Conservation (phyloP, 208 protist genomes). For the Phytomonas francai region DNA sequence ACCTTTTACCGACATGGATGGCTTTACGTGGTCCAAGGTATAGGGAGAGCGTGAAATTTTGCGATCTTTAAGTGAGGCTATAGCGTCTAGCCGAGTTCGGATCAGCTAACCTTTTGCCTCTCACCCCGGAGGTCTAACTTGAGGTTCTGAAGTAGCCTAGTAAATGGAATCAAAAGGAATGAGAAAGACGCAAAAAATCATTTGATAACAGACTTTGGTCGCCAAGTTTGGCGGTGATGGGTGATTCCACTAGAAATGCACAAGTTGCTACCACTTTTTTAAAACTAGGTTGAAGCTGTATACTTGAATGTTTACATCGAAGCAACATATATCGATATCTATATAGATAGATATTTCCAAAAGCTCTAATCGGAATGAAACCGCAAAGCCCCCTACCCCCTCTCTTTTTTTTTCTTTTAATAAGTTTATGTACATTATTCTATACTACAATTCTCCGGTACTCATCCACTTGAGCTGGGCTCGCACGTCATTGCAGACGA, state of each 20-base stretch:
- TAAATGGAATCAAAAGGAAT: background rate
- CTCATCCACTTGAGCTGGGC: slow-evolving; percentile 86
- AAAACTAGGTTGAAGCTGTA: background rate
- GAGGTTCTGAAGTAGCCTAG: background rate
- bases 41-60: background rate
- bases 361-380: background rate
- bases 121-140: background rate
- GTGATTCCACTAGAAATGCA: background rate
- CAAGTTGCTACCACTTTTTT: background rate
- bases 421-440: background rate
- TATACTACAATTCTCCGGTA: slow-evolving; percentile 46
- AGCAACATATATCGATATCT: background rate
- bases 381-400: background rate
- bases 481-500: slow-evolving; percentile 70
- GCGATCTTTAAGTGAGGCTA: background rate
- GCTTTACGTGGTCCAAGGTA: background rate
- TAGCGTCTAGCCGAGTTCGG: background rate
- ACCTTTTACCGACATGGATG: background rate
- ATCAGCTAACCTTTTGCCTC: background rate
- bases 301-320: background rate
- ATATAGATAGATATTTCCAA: background rate
- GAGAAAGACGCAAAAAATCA: background rate
- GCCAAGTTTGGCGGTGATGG: background rate
- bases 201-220: background rate
- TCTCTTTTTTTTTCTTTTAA: background rate